Percentiles rank a stretch among this genome's conserved stretches.
These are phyloP conservation scores for Carallia pectinifolia DNA, from an alignment of 345 rosid genomes.

Conservation along the genomic window DNA sequence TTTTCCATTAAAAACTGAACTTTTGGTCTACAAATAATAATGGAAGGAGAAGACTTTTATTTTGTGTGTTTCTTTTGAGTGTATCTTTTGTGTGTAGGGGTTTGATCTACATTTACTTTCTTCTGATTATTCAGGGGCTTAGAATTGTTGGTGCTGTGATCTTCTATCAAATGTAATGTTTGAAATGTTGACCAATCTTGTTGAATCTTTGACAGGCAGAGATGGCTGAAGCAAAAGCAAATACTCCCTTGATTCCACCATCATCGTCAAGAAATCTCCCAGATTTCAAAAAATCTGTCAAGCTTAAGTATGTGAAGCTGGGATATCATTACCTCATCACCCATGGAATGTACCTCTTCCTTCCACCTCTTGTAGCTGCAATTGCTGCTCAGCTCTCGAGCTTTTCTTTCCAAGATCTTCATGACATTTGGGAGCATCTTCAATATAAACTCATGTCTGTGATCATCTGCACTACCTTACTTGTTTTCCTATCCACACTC, in stretches of 20 bases:
- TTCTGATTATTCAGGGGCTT: not conserved
- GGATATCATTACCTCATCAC: constrained; percentile 37
- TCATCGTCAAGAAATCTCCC: constrained; percentile 23
- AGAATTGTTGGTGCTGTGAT: not conserved
- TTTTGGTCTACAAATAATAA: constrained; percentile 2
- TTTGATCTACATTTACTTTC: not conserved
- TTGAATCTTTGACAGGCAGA: constrained; percentile 22
- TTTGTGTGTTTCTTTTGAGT: too few species aligned
- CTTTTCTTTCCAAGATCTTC: constrained; percentile 21
- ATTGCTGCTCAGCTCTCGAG: constrained; percentile 27
- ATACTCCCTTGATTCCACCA: constrained; percentile 36
- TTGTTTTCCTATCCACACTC: constrained; percentile 23
- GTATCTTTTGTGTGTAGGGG: too few species aligned
- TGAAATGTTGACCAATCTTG: constrained; percentile 3
- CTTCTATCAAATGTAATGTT: constrained; percentile 1
- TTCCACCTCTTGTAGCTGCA: constrained; percentile 20
- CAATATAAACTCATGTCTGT: constrained; percentile 23
- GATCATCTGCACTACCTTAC: constrained; percentile 11
- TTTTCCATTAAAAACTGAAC: not conserved
- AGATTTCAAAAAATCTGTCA: constrained; percentile 26
- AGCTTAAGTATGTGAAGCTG: constrained; percentile 35
- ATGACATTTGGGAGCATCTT: constrained; percentile 24
- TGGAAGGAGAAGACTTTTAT: too few species aligned
- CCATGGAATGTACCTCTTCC: constrained; percentile 28
- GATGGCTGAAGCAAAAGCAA: constrained; percentile 33